Evolutionary conservation across 2,329 filamentous ascomycete genomes (phyloP).

Genomic region (Xylariaceae sp.): DNA sequence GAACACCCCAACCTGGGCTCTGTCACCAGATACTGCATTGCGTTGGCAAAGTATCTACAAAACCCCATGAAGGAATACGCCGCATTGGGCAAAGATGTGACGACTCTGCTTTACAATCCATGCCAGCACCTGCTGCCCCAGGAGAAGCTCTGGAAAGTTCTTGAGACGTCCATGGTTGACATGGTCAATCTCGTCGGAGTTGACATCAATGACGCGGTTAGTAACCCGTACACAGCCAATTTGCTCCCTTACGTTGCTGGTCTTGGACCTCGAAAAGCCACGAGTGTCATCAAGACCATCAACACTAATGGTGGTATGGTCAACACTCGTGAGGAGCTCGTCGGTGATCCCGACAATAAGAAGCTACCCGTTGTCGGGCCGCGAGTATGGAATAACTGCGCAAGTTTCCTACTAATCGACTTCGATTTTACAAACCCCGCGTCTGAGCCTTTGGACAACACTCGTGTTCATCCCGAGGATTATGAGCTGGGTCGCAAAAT

Average conservation of each 20-base stretch:
- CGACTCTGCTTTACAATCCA: slow-evolving; percentile 81
- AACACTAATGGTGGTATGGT: slow-evolving; percentile 86
- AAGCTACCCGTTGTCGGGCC: slow-evolving; percentile 77
- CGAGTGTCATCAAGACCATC: slow-evolving; percentile 79
- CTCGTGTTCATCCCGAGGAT: slow-evolving; percentile 94
- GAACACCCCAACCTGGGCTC: slow-evolving; percentile 79
- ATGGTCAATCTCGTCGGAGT: slow-evolving; percentile 97
- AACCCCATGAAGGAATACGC: slow-evolving; percentile 97
- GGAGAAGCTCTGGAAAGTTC: slow-evolving; percentile 77
- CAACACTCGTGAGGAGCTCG: slow-evolving; percentile 76
- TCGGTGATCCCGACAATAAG: slow-evolving; percentile 78
- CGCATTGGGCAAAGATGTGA: slow-evolving; percentile 79
- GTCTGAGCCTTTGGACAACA: slow-evolving; percentile 92
- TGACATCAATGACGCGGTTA: slow-evolving; percentile 86
- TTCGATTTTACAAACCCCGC: slow-evolving; percentile 77
- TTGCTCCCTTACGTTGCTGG: slow-evolving; percentile 87
- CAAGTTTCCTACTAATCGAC: slow-evolving; percentile 87
- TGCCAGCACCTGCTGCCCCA: slow-evolving; percentile 84
- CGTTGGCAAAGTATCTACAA: slow-evolving; percentile 84
- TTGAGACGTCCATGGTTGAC: slow-evolving; percentile 97
- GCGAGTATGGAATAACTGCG: slow-evolving; percentile 93
- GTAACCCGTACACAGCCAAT: slow-evolving; percentile 75
- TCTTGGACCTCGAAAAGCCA: slow-evolving; percentile 86
- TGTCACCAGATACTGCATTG: slow-evolving; percentile 83
- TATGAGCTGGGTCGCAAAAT: slow-evolving; percentile 98